Conservation (phyloP, 305 asterid species). For the Rubia peregrina region DNA sequence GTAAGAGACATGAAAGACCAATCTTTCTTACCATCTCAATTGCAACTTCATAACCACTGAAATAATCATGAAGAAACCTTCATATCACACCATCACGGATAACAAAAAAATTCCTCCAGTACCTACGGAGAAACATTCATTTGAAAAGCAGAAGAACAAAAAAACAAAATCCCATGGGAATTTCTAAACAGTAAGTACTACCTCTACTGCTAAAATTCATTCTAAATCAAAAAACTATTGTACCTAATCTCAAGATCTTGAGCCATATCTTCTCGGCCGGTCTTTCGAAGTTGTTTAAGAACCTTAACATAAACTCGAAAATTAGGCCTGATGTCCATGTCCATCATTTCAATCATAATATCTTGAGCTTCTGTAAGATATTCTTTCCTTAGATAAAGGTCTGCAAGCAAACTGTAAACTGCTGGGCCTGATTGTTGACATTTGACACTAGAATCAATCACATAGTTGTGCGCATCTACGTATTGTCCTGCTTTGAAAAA, state of each 20-base stretch:
- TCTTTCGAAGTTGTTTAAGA: slow-evolving; percentile 38
- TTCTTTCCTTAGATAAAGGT: slow-evolving; percentile 48
- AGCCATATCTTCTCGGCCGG: slow-evolving; percentile 37
- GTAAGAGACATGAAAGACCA: not conserved
- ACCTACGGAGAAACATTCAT: not conserved
- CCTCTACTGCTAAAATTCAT: not conserved
- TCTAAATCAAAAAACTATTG: slow-evolving; percentile 24
- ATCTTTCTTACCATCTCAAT: not conserved
- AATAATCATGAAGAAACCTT: not conserved
- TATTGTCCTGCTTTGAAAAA: slow-evolving; percentile 38
- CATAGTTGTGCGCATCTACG: slow-evolving; percentile 48
- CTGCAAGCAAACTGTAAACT: slow-evolving; percentile 57
- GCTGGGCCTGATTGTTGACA: slow-evolving; percentile 35
- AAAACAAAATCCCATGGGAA: not conserved
- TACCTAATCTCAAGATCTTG: slow-evolving; percentile 44
- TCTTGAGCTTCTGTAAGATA: slow-evolving; percentile 42
- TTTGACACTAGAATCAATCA: slow-evolving; percentile 33
- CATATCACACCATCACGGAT: not conserved
- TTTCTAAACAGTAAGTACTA: not conserved
- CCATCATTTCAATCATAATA: slow-evolving; percentile 63
- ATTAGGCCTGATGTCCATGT: slow-evolving; percentile 59
- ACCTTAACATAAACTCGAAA: slow-evolving; percentile 32
- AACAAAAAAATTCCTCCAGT: not conserved
- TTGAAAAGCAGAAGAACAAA: slow-evolving; percentile 5
- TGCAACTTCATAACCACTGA: not conserved